phyloP scores from a whole-genome alignment of 768 basidiomycete species.

The Lentinula boryana region DNA sequence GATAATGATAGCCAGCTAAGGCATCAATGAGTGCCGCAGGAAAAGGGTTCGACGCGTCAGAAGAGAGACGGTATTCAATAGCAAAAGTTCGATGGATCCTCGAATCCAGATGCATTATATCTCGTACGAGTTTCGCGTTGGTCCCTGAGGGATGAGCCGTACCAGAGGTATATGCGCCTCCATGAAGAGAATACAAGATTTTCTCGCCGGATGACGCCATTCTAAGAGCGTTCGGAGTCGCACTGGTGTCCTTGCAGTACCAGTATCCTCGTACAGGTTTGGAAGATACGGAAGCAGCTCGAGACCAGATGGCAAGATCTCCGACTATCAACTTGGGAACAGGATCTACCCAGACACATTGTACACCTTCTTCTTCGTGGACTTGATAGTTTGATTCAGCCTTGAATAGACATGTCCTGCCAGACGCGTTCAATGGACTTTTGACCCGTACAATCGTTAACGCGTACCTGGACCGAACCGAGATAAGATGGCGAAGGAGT shows the following conservation, averaged over 20 bases:
- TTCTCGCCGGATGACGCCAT: slow-evolving; percentile 44
- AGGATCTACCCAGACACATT: slow-evolving; percentile 44
- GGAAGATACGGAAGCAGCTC: slow-evolving; percentile 31
- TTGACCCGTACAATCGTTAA: background rate
- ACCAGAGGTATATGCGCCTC: slow-evolving; percentile 48
- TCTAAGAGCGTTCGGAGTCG: slow-evolving; percentile 21
- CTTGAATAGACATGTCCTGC: slow-evolving; percentile 29
- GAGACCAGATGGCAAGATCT: slow-evolving; percentile 34
- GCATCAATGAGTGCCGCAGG: slow-evolving; percentile 73
- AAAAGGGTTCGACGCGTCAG: slow-evolving; percentile 49
- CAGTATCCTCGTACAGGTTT: slow-evolving; percentile 52
- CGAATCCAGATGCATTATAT: slow-evolving; percentile 38
- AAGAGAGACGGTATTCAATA: slow-evolving; percentile 68
- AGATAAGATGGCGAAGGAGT: slow-evolving; percentile 9
- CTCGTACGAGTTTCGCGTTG: slow-evolving; percentile 37
- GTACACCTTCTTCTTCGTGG: slow-evolving; percentile 29
- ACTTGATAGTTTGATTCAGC: slow-evolving; percentile 34
- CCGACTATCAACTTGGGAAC: slow-evolving; percentile 36
- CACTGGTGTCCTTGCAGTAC: slow-evolving; percentile 35
- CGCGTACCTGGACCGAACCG: slow-evolving; percentile 18
- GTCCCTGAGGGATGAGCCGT: slow-evolving; percentile 50
- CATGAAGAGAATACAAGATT: slow-evolving; percentile 53
- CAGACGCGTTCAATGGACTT: background rate
- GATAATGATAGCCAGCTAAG: slow-evolving; percentile 67
- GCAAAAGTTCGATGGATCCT: slow-evolving; percentile 44